These are phyloP conservation scores for Xylaria multiplex DNA, from an alignment of 2,329 filamentous ascomycete genomes.

Conservation along the genomic window DNA sequence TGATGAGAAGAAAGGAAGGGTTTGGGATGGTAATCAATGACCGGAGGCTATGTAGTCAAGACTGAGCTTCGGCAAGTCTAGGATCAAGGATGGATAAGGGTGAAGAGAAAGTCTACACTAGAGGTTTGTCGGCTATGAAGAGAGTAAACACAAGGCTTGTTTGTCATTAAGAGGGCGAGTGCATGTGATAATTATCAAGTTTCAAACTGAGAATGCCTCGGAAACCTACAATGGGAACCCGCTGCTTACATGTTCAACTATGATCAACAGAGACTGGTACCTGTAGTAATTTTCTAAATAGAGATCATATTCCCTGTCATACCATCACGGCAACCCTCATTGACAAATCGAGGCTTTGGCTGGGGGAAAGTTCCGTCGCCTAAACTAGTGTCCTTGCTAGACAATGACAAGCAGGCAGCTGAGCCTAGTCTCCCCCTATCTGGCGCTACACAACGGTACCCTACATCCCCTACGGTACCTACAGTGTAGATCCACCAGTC, in stretches of 20 bases:
- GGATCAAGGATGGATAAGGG: constrained; percentile 13
- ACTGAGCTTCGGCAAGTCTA: constrained; percentile 2
- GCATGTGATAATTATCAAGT: constrained; percentile 31
- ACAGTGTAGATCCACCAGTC: constrained; percentile 1
- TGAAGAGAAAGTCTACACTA: constrained; percentile 18
- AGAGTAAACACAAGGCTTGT: constrained; percentile 16
- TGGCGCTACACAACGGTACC: not conserved
- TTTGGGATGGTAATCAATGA: not conserved
- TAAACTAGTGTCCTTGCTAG: constrained; percentile 17
- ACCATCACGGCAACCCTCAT: constrained; percentile 14
- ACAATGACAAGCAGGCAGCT: constrained; percentile 16
- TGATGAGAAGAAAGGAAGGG: not conserved
- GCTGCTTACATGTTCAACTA: constrained; percentile 34
- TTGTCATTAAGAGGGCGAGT: constrained; percentile 12
- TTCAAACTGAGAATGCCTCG: constrained; percentile 27
- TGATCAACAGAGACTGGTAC: constrained; percentile 26
- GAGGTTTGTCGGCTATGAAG: constrained; percentile 4
- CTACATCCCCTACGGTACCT: not conserved
- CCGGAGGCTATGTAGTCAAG: constrained; percentile 13
- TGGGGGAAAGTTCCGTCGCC: constrained; percentile 18
- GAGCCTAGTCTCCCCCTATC: constrained; percentile 27
- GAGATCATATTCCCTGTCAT: constrained; percentile 26
- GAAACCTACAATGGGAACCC: constrained; percentile 36
- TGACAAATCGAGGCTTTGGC: constrained; percentile 35
- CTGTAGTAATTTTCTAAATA: constrained; percentile 38